Evolutionary conservation across 768 basidiomycete species (phyloP), one percentile per base, ranked within the genome.

Genomic region (Trametes sanguinea): DNA sequence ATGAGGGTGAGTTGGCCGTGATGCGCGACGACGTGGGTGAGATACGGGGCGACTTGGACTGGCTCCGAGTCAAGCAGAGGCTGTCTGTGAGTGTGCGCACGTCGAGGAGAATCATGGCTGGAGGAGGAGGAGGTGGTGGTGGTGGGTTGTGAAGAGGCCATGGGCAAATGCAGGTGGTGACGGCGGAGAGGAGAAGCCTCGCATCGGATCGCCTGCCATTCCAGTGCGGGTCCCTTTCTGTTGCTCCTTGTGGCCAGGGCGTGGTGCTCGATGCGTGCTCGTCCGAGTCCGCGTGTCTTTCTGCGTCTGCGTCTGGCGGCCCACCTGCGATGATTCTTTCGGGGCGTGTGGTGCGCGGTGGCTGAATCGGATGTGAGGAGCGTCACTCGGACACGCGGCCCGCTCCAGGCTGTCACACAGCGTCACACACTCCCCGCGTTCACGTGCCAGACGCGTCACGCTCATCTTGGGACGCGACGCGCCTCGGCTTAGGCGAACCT

Each of bases 11-110:
- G 72, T 68, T 83, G 81, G 67, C 80, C 83, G 71, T 79, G 82
- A 72, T 83, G 83, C 53, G 77, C 79, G 68, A 82, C 76, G 71
- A 75, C 77, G 72, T 82, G 85, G 58, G 84, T 78, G 62, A 84
- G 81, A 78, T 85, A 87, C 61, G 85, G 86, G 48, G 82, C 78
- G 52, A 69, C 68, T 48, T 67, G 70, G 59, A 66, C 61, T 45
- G 69, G 64, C 66, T 74, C 69, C 53, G 48, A 32, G 48, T 68
- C 60, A 51, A 63, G 64, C 56, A 64, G 61, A 48, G 69, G 67
- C 61, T 64, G 59, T 40, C 48, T 32, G 17, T 54, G 59, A 32
- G 54, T 13, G 39, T 14, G 29, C 27, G 39, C 6, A 27, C 9
- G 60, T 22, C 22, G 22, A 22, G 22, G 22, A 22, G 22, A 22